phyloP scores from a whole-genome alignment of 805 yeast genomes.

The Pichia deserticola region DNA sequence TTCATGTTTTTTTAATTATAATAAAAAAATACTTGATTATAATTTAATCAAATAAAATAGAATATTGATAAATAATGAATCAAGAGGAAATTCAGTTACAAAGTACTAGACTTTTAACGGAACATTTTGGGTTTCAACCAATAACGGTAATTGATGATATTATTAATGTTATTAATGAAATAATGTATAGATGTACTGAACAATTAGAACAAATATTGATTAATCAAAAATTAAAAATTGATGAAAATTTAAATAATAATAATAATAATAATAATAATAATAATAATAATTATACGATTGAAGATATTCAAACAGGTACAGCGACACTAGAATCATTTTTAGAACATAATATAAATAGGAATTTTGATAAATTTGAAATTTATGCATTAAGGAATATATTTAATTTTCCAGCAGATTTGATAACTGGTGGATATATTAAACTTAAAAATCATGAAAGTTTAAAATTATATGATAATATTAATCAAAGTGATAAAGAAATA shows the following conservation, averaged over 20 bases:
- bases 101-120: conserved; percentile 55
- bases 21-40: too few species aligned
- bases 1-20: too few species aligned
- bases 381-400: conserved; percentile 74
- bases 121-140: conserved; percentile 82
- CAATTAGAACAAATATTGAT: conserved; percentile 64
- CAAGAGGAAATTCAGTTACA: conserved; percentile 3
- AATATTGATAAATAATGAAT: background rate
- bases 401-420: conserved; percentile 57
- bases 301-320: conserved; percentile 68
- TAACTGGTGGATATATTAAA: conserved; percentile 58
- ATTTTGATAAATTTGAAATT: conserved; percentile 80
- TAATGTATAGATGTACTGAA: conserved; percentile 72
- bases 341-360: conserved; percentile 68
- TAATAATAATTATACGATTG: conserved; percentile 12
- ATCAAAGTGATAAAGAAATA: conserved; percentile 13
- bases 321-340: conserved; percentile 71
- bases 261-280: conserved; percentile 10
- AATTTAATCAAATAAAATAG: too few species aligned
- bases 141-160: conserved; percentile 78
- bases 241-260: conserved; percentile 5
- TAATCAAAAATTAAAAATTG: conserved; percentile 20
- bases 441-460: conserved; percentile 61
- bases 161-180: conserved; percentile 78
- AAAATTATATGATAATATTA: conserved; percentile 16